Evolutionary conservation across 208 protist species (phyloP).

Genomic region (Acanthamoeba rhysodes): DNA sequence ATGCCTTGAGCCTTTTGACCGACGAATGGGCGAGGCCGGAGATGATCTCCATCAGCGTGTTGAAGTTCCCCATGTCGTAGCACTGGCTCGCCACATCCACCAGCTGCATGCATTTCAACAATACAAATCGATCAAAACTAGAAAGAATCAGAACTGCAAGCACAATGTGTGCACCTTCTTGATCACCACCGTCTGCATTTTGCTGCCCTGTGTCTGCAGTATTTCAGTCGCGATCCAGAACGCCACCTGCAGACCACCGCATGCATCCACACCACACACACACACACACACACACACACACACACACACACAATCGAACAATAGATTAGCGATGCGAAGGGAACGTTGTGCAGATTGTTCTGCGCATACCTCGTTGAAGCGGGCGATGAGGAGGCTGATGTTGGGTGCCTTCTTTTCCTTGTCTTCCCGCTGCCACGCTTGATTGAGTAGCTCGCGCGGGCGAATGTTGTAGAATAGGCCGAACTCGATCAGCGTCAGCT

Average conservation of each 20-base stretch:
- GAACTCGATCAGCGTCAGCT: slow-evolving; percentile 36
- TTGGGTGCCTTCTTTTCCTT: slow-evolving; percentile 56
- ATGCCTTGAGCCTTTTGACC: slow-evolving; percentile 6
- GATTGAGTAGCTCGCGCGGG: slow-evolving; percentile 28
- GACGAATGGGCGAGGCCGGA: slow-evolving; percentile 31
- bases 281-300: too few relatives aligned
- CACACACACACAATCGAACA: too few relatives aligned
- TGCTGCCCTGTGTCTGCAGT: slow-evolving; percentile 6
- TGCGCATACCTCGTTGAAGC: slow-evolving; percentile 26
- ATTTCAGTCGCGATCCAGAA: slow-evolving; percentile 57
- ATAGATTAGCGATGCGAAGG: too few relatives aligned
- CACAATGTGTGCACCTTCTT: background rate
- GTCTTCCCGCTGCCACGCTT: slow-evolving; percentile 20
- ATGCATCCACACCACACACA: too few relatives aligned
- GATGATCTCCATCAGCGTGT: slow-evolving; percentile 40
- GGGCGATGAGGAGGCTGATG: slow-evolving; percentile 22
- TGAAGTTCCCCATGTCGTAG: slow-evolving; percentile 53
- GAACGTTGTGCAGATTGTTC: too few relatives aligned
- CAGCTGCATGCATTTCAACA: background rate
- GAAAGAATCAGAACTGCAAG: background rate
- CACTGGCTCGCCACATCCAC: slow-evolving; percentile 6
- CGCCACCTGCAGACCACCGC: background rate
- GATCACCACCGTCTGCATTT: slow-evolving; percentile 50
- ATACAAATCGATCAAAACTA: background rate
- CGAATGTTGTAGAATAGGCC: slow-evolving; percentile 14